Base-by-base conservation (phyloP, 2,329 filamentous ascomycete genomes). In the Xylaria sp. region DNA sequence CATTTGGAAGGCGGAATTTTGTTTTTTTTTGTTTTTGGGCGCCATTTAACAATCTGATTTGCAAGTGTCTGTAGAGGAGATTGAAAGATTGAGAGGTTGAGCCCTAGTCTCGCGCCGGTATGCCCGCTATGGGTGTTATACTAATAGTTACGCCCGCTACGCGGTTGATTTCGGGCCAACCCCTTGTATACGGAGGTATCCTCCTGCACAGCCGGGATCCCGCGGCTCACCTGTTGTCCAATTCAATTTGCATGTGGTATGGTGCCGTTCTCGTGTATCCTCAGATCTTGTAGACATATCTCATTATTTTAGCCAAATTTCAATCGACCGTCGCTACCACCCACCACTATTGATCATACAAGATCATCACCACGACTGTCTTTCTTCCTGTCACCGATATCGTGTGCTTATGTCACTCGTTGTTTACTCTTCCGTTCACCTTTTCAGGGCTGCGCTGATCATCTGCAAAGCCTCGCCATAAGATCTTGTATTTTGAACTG, bases 221-320 rank as follows among this genome's bases (percentile, higher is more conserved):
- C 60, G 60, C 65, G 65, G 65, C 65, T 68, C 55, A 64, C 59
- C 23, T 61, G 28, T 12, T 50, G 32, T 44, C 2, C 55, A 37
- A 44, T 52, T 60, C 20, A 46, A 44, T 52, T 60, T 68, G 60
- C 61, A 60, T 59, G 60, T 67, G 65, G 64, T 58, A 32, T 28
- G 34, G 2, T 48, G 46, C 56, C 56, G 8, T 39, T 65, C 37
- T 46, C 18, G 41, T 13, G 34, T 59, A 32, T 48, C 28, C 18
- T 59, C 6, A 9, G 28, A 52, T 50, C 46, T 50, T 50, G 46
- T 48, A 48, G 46, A n/a, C 46, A 41, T 15, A 7, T 18, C 15
- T 7, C 18, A 46, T 46, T 18, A 46, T 18, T 18, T 46, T 46
- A 46, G 41, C 41, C 41, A 46, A 46, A 46, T 46, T 46, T 46